A percentile compares a stretch with the other conserved stretches of the same genome.
These are phyloP conservation scores for Chlamydomonas sp. DNA, from an alignment of 139 green algal genomes.

Conservation along the genomic window DNA sequence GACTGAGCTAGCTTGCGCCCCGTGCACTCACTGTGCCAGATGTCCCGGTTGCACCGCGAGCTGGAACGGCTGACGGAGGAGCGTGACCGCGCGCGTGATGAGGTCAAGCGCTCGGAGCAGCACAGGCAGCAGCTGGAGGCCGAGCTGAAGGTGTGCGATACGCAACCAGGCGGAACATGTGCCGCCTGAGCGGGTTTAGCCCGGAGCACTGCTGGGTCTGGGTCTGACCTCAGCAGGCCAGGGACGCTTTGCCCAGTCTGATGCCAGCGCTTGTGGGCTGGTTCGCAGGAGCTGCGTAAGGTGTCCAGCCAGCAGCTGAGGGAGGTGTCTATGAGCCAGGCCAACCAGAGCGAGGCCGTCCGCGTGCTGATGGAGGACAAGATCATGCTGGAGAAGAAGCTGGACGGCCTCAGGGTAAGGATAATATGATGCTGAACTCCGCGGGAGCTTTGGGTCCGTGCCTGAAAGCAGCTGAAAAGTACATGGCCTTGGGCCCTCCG, in stretches of 20 bases:
- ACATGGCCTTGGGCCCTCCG: too few species aligned
- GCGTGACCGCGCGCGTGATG: constrained; percentile 71
- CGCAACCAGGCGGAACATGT: background rate
- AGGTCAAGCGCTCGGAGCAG: constrained; percentile 60
- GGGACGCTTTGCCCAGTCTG: background rate
- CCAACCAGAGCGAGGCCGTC: constrained; percentile 65
- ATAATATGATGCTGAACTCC: background rate
- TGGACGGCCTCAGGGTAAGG: constrained; percentile 46
- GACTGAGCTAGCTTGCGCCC: too few species aligned
- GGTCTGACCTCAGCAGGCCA: background rate
- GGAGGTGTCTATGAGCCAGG: constrained; percentile 51
- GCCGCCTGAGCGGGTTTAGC: background rate
- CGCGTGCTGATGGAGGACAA: constrained; percentile 62
- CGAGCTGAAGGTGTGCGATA: constrained; percentile 59
- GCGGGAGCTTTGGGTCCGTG: background rate
- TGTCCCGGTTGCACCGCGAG: constrained; percentile 66
- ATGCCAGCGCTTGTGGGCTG: background rate
- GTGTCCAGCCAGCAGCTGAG: constrained; percentile 57
- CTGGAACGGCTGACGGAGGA: constrained; percentile 77
- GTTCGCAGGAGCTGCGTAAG: constrained; percentile 66
- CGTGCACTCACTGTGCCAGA: constrained; percentile 27
- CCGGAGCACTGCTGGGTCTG: background rate
- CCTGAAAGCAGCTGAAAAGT: background rate
- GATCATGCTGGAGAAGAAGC: constrained; percentile 41
- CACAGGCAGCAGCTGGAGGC: constrained; percentile 59